Evolutionary conservation across 1,284 basidiomycete genomes (phyloP).

Genomic region (Hymenochaete sp.): DNA sequence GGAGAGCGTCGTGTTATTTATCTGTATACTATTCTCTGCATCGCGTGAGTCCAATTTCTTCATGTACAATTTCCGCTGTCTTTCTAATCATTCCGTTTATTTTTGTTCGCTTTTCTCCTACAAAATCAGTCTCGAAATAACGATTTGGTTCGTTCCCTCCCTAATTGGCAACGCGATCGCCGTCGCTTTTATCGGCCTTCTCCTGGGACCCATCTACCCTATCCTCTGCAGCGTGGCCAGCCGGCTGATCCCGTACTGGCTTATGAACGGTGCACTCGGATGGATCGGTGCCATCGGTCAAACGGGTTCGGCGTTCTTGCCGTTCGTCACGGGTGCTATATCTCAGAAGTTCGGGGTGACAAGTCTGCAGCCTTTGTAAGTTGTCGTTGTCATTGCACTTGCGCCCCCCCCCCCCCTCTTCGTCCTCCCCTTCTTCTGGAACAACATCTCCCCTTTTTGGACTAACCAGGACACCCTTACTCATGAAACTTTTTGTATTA

Average conservation of each 20-base stretch:
- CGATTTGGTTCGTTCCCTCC: conserved; percentile 56
- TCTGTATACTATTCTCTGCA: conserved; percentile 10
- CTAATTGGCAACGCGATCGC: conserved; percentile 52
- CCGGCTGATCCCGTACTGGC: conserved; percentile 22
- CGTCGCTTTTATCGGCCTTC: conserved; percentile 45
- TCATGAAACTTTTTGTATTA: neutral
- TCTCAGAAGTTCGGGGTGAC: conserved; percentile 16
- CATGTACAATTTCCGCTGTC: neutral
- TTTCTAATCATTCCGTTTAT: conserved; percentile 7
- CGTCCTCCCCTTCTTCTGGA: neutral
- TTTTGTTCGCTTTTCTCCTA: conserved; percentile 7
- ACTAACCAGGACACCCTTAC: neutral
- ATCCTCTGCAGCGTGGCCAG: conserved; percentile 23
- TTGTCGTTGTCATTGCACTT: neutral
- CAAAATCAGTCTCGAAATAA: conserved; percentile 41
- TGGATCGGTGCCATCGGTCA: conserved; percentile 27
- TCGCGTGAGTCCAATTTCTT: conserved; percentile 6
- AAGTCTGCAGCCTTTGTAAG: conserved; percentile 17
- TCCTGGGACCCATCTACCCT: conserved; percentile 27
- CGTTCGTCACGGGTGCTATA: conserved; percentile 22
- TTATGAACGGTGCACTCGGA: conserved; percentile 24
- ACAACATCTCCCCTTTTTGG: neutral
- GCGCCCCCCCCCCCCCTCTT: neutral
- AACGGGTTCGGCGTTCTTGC: conserved; percentile 23
- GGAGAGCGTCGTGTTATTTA: conserved; percentile 41